These are phyloP conservation scores for Nepenthes alata DNA, from an alignment of 179 eudicot species.

Conservation along the genomic window DNA sequence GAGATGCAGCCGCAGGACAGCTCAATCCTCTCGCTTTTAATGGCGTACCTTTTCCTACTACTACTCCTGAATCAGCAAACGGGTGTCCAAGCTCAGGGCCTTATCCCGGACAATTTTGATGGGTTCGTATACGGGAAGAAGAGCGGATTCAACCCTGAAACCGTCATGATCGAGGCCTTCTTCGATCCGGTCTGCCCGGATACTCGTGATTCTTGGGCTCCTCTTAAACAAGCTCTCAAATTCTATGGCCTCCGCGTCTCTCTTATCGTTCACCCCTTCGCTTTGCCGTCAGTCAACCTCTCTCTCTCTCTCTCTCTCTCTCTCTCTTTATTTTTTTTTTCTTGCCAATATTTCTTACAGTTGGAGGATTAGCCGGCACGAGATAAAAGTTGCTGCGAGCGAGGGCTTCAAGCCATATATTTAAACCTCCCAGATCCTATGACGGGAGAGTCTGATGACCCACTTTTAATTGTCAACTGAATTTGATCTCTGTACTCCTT, in stretches of 20 bases:
- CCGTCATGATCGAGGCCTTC: conserved; percentile 56
- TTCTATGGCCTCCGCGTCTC: conserved; percentile 34
- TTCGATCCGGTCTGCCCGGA: conserved; percentile 92
- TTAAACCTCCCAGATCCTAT: too few relatives aligned
- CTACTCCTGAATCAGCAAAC: background rate
- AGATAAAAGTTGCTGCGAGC: too few relatives aligned
- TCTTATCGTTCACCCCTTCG: conserved; percentile 55
- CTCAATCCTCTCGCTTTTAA: too few relatives aligned
- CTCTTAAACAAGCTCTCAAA: conserved; percentile 41
- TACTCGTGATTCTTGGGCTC: conserved; percentile 69
- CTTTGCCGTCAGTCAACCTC: conserved; percentile 45
- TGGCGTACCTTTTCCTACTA: background rate
- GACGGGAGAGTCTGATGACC: too few relatives aligned
- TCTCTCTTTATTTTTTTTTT: too few relatives aligned
- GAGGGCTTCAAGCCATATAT: too few relatives aligned
- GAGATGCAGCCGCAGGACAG: too few relatives aligned
- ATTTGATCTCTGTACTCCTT: too few relatives aligned
- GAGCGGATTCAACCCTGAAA: conserved; percentile 17
- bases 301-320: background rate
- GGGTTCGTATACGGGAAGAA: conserved; percentile 34
- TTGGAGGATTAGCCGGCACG: too few relatives aligned
- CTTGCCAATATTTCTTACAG: too few relatives aligned
- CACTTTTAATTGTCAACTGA: too few relatives aligned
- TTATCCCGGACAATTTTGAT: conserved; percentile 24
- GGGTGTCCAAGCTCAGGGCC: conserved; percentile 9